These are phyloP conservation scores for Maudiozyma turicensis DNA, from an alignment of 805 yeast genomes.

Conservation along the genomic window DNA sequence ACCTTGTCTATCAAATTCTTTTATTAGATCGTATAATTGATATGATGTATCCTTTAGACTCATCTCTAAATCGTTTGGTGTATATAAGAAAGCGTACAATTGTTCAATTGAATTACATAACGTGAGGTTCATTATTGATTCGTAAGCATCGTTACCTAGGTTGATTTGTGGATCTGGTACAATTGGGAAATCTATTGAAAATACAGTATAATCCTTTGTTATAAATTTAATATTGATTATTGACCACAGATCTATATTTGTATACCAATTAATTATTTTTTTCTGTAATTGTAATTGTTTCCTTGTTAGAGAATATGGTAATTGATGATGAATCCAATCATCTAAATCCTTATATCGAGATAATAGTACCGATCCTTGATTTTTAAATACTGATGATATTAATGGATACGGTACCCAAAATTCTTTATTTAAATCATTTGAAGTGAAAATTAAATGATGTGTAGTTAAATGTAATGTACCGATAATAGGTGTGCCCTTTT, in stretches of 20 bases:
- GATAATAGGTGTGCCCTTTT: slow-evolving; percentile 43
- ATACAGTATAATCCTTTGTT: slow-evolving; percentile 77
- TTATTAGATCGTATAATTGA: slow-evolving; percentile 50
- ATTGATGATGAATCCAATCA: slow-evolving; percentile 2
- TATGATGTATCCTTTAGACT: slow-evolving; percentile 47
- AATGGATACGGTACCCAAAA: slow-evolving; percentile 91
- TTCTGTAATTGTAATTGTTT: not conserved
- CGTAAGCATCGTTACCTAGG: slow-evolving; percentile 62
- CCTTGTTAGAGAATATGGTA: not conserved
- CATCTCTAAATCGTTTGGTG: slow-evolving; percentile 60
- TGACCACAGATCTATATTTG: slow-evolving; percentile 26
- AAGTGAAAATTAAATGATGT: slow-evolving; percentile 59
- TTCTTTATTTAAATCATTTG: slow-evolving; percentile 39
- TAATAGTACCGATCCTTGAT: slow-evolving; percentile 40
- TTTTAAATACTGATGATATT: slow-evolving; percentile 51
- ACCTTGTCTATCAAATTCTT: slow-evolving; percentile 73
- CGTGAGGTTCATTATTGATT: slow-evolving; percentile 58
- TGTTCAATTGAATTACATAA: slow-evolving; percentile 41
- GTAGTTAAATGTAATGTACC: slow-evolving; percentile 65
- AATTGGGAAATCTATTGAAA: slow-evolving; percentile 59
- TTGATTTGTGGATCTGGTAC: slow-evolving; percentile 29
- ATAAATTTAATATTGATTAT: slow-evolving; percentile 54
- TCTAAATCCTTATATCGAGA: slow-evolving; percentile 13
- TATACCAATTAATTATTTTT: slow-evolving; percentile 9
- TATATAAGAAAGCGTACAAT: slow-evolving; percentile 75